These are phyloP conservation scores for Magnolia officinalis DNA, from an alignment of 164 flowering plant species.

Conservation along the genomic window DNA sequence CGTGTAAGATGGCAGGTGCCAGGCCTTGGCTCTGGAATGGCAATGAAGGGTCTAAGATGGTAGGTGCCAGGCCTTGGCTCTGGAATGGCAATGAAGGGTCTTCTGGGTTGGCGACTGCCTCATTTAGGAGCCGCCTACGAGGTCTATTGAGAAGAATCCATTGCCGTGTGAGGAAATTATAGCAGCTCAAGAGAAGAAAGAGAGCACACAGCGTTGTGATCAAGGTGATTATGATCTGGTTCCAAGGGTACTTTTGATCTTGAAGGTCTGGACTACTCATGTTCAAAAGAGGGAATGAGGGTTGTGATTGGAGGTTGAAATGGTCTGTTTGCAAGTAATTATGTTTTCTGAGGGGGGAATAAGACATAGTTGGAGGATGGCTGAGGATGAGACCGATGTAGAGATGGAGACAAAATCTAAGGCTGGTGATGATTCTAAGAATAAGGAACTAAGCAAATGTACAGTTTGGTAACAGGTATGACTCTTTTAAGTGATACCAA, in stretches of 20 bases:
- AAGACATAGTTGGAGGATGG: neutral
- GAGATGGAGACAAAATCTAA: neutral
- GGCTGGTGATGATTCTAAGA: conserved; percentile 15
- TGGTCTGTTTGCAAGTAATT: neutral
- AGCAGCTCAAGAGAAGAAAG: conserved; percentile 27
- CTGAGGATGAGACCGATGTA: conserved; percentile 3
- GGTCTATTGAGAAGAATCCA: neutral
- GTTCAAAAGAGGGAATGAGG: neutral
- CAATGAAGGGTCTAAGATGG: conserved; percentile 22
- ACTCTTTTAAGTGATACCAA: no score
- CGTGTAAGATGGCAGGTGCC: conserved; percentile 18
- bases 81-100: conserved; percentile 29
- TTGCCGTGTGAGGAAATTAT: conserved; percentile 17
- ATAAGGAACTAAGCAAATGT: conserved; percentile 1
- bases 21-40: conserved; percentile 34
- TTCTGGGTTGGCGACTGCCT: conserved; percentile 14
- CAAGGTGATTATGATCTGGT: conserved; percentile 16
- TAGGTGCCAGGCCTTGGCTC: conserved; percentile 28
- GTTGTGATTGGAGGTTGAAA: conserved; percentile 5
- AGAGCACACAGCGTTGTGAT: conserved; percentile 22
- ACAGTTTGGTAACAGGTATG: no score
- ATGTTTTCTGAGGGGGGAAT: neutral
- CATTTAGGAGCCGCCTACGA: conserved; percentile 22
- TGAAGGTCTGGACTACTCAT: neutral
- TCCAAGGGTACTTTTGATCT: conserved; percentile 12